Evolutionary conservation across 805 yeast species (phyloP).

Genomic region (Zygoascus biomembranicola): DNA sequence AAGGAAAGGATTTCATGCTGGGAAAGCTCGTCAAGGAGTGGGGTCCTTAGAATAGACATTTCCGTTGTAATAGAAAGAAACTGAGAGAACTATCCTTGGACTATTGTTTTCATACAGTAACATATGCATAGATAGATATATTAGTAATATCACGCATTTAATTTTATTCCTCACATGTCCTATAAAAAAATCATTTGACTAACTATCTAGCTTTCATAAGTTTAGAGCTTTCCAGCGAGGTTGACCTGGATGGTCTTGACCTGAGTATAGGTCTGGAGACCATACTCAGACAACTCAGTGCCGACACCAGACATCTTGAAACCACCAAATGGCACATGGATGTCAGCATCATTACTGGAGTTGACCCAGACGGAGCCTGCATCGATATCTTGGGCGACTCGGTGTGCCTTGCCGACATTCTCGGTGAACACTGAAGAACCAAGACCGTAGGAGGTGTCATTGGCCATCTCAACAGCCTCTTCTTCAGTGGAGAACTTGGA

Average conservation of each 20-base stretch:
- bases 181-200: too few relatives aligned
- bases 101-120: too few relatives aligned
- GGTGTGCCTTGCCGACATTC: slow-evolving; percentile 58
- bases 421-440: slow-evolving; percentile 75
- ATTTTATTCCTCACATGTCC: too few relatives aligned
- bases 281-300: slow-evolving; percentile 71
- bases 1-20: slow-evolving; percentile 11
- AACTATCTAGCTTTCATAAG: too few relatives aligned
- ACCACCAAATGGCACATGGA: slow-evolving; percentile 73
- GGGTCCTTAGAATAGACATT: neutral
- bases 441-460: slow-evolving; percentile 67
- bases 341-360: slow-evolving; percentile 57
- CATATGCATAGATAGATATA: too few relatives aligned
- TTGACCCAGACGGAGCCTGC: slow-evolving; percentile 68
- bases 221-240: slow-evolving; percentile 1
- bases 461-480: slow-evolving; percentile 63
- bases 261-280: slow-evolving; percentile 62
- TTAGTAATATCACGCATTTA: too few relatives aligned
- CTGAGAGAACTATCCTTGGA: too few relatives aligned
- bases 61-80: too few relatives aligned
- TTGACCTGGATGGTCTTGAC: slow-evolving; percentile 52
- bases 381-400: slow-evolving; percentile 49
- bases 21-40: neutral
- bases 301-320: slow-evolving; percentile 74
- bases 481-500: slow-evolving; percentile 58